These are phyloP conservation scores for Achlya hypogyna DNA, from an alignment of 352 stramenopile genomes.

Conservation along the genomic window DNA sequence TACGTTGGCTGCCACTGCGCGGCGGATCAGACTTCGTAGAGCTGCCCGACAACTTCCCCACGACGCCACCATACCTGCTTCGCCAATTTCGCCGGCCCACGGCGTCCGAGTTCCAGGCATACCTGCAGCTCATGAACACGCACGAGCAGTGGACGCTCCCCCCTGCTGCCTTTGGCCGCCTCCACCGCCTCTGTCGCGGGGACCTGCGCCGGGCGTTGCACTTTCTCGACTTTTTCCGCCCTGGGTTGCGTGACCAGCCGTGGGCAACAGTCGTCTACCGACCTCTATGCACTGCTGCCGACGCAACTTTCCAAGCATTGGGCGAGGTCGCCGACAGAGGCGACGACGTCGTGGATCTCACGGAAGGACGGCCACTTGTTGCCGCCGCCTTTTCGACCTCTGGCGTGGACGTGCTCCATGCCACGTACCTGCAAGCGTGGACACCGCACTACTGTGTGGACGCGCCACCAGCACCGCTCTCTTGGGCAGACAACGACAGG, in stretches of 20 bases:
- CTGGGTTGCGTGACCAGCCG: neutral
- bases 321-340: neutral
- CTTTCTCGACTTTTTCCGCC: constrained; percentile 35
- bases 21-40: constrained; percentile 19
- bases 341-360: neutral
- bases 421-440: neutral
- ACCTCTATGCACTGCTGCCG: neutral
- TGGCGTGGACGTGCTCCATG: neutral
- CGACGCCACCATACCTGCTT: constrained; percentile 34
- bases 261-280: neutral
- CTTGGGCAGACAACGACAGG: neutral
- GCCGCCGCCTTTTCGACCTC: neutral
- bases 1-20: neutral
- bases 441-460: neutral
- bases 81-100: constrained; percentile 36
- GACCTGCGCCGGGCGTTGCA: constrained; percentile 63
- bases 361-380: neutral
- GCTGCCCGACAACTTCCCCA: constrained; percentile 49
- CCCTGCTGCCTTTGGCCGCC: constrained; percentile 25
- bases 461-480: neutral
- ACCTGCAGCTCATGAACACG: constrained; percentile 50
- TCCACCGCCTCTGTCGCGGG: constrained; percentile 48
- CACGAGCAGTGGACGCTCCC: constrained; percentile 38
- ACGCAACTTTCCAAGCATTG: neutral
- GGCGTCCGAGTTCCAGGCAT: constrained; percentile 49